phyloP scores from a whole-genome alignment of 306 rosid species.

The Prinsepia uniflora region DNA sequence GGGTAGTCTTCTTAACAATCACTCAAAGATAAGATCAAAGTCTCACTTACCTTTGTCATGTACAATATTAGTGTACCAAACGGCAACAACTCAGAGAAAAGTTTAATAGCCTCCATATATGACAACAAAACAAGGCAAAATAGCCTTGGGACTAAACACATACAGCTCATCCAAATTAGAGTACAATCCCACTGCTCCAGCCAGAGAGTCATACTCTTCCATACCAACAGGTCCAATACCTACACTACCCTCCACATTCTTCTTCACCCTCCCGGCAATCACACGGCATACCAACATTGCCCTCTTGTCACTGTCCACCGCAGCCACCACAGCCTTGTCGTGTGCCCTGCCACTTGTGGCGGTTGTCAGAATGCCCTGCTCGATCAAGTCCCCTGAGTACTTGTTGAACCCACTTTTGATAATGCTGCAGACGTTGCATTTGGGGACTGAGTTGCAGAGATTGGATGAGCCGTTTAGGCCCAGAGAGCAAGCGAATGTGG shows the following conservation, averaged over 20 bases:
- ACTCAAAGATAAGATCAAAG: background rate
- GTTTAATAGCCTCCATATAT: conserved; percentile 63
- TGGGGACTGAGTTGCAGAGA: conserved; percentile 71
- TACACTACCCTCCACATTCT: conserved; percentile 47
- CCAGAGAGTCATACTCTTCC: conserved; percentile 82
- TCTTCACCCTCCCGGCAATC: conserved; percentile 96
- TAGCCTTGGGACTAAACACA: conserved; percentile 71
- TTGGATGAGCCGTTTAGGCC: conserved; percentile 84
- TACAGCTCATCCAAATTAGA: conserved; percentile 90
- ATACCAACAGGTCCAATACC: conserved; percentile 24
- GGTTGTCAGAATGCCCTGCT: conserved; percentile 66
- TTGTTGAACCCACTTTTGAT: conserved; percentile 65
- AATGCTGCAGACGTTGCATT: conserved; percentile 65
- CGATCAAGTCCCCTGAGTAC: conserved; percentile 27
- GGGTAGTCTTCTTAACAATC: too few species aligned
- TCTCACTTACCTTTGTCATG: background rate
- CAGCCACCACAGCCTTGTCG: conserved; percentile 42
- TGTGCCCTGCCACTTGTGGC: conserved; percentile 95
- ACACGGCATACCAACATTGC: conserved; percentile 98
- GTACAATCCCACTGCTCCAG: conserved; percentile 69
- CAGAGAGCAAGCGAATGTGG: conserved; percentile 66
- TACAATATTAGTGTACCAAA: conserved; percentile 11
- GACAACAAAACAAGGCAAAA: conserved; percentile 97
- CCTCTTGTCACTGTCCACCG: conserved; percentile 38
- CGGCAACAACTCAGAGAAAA: background rate